phyloP scores from a whole-genome alignment of 805 yeast genomes.

The Citeromyces matritensis region DNA sequence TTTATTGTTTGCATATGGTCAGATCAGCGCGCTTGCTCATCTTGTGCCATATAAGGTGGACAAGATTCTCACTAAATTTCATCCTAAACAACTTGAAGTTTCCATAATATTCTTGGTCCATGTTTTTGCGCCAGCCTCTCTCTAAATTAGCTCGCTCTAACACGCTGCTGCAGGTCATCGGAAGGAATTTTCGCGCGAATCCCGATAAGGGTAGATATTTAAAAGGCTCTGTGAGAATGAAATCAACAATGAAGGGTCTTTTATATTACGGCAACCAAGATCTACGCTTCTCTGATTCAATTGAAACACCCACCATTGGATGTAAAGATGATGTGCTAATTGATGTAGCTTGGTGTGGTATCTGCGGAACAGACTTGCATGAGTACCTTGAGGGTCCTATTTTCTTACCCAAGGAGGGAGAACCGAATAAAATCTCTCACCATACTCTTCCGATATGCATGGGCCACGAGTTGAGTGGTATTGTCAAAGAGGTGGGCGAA shows the following conservation, averaged over 20 bases:
- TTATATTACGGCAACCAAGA: slow-evolving; percentile 30
- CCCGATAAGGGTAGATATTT: too few relatives aligned
- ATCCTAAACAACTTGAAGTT: too few relatives aligned
- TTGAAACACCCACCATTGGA: slow-evolving; percentile 6
- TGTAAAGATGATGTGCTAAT: slow-evolving; percentile 6
- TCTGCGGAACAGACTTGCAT: slow-evolving; percentile 82
- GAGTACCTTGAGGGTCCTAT: slow-evolving; percentile 67
- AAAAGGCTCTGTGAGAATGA: not conserved
- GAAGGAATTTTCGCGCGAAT: too few relatives aligned
- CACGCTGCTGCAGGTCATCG: too few relatives aligned
- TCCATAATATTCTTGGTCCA: too few relatives aligned
- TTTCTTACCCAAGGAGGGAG: slow-evolving; percentile 23
- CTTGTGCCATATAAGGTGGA: too few relatives aligned
- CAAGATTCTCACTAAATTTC: too few relatives aligned
- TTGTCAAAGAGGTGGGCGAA: slow-evolving; percentile 55
- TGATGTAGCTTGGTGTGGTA: slow-evolving; percentile 27
- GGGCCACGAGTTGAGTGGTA: slow-evolving; percentile 82
- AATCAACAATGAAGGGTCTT: slow-evolving; percentile 25
- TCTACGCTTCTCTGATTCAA: slow-evolving; percentile 21
- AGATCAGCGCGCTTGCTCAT: too few relatives aligned
- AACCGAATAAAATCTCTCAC: slow-evolving; percentile 2
- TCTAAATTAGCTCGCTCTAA: too few relatives aligned
- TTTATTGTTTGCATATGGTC: too few relatives aligned
- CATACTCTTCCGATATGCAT: slow-evolving; percentile 23
- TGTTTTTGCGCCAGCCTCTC: too few relatives aligned